A percentile compares a stretch with the other conserved stretches of the same genome.
Conservation (phyloP, 192 early-diverging fungal species). For the Linnemannia hyalina region DNA sequence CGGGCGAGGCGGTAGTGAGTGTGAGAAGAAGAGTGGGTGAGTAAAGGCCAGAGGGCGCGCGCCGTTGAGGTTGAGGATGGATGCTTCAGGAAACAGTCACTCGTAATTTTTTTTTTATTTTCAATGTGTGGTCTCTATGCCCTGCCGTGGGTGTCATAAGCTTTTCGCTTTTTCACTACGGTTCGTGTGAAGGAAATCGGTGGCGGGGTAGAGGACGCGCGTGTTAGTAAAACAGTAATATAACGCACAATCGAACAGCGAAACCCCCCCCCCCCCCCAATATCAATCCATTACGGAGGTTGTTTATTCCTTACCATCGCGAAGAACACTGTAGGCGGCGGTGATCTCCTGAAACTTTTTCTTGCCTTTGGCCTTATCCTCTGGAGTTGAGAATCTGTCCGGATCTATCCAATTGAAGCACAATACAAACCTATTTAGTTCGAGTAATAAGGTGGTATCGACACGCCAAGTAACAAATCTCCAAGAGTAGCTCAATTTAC, state of each 20-base stretch:
- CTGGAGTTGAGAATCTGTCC: constrained; percentile 59
- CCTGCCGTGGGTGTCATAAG: constrained; percentile 28
- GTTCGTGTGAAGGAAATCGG: too few relatives aligned
- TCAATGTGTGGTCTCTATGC: neutral
- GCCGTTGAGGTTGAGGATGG: neutral
- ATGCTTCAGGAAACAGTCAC: neutral
- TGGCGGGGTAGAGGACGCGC: neutral
- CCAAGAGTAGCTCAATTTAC: constrained; percentile 13
- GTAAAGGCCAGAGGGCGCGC: neutral
- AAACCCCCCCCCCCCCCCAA: too few relatives aligned
- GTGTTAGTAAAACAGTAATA: neutral
- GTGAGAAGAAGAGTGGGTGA: neutral
- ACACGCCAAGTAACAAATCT: neutral
- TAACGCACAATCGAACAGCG: neutral
- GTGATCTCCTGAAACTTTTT: constrained; percentile 66
- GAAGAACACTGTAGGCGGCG: constrained; percentile 63
- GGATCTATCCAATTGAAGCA: constrained; percentile 42
- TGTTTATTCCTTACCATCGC: constrained; percentile 55
- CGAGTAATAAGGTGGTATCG: neutral
- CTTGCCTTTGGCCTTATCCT: constrained; percentile 64
- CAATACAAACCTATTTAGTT: neutral
- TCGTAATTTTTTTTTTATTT: too few relatives aligned
- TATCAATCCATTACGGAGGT: too few relatives aligned
- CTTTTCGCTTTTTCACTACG: constrained; percentile 7
- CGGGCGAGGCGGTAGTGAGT: neutral